These are phyloP conservation scores for Coemansia furcata DNA, from an alignment of 192 early-diverging fungal genomes.

Conservation along the genomic window DNA sequence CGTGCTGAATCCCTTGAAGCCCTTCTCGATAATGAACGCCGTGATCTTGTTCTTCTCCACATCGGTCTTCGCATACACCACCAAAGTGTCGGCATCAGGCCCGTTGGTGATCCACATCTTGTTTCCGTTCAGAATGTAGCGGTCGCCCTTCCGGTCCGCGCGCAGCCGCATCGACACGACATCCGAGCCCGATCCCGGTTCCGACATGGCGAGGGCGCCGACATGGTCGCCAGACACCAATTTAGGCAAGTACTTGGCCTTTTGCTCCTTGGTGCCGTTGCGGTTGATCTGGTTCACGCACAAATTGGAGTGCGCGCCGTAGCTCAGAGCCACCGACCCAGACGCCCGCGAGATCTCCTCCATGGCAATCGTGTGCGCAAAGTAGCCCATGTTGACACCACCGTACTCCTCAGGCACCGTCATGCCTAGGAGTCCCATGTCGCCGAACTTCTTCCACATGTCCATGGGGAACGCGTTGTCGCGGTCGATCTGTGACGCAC, in stretches of 20 bases:
- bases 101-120: conserved; percentile 99
- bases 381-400: conserved; percentile 85
- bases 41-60: conserved; percentile 82
- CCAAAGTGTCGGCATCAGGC: conserved; percentile 83
- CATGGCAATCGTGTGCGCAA: conserved; percentile 89
- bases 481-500: conserved; percentile 79
- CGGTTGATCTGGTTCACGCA: conserved; percentile 96
- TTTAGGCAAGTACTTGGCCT: conserved; percentile 85
- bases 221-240: conserved; percentile 85
- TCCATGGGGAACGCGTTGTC: conserved; percentile 89
- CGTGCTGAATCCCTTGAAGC: conserved; percentile 80
- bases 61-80: conserved; percentile 92
- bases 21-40: conserved; percentile 90
- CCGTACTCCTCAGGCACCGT: conserved; percentile 87
- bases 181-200: conserved; percentile 85
- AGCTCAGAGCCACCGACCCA: conserved; percentile 86
- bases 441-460: conserved; percentile 96
- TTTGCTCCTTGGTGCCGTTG: conserved; percentile 84
- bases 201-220: conserved; percentile 94
- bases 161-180: conserved; percentile 87
- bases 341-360: conserved; percentile 89
- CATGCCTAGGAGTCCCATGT: conserved; percentile 92
- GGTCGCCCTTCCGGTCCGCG: conserved; percentile 81
- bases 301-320: conserved; percentile 96
- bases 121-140: conserved; percentile 82